These are phyloP conservation scores for Dioscorea cayenensis DNA, from an alignment of 116 monocot genomes.

Conservation along the genomic window DNA sequence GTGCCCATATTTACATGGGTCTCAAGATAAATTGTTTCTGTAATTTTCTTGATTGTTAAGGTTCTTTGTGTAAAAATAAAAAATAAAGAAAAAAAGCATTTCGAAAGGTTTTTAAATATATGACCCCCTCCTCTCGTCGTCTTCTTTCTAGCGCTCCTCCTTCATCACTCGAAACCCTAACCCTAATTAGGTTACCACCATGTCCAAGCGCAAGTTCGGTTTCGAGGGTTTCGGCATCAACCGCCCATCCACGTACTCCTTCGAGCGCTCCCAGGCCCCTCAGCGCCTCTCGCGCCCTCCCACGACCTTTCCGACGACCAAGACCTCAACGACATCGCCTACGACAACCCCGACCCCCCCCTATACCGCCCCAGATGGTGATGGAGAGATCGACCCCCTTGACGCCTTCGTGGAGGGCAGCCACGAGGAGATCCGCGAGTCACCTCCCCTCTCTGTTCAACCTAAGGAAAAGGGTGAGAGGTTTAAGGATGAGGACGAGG, in stretches of 20 bases:
- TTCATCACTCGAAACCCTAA: not conserved
- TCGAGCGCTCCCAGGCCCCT: conserved; percentile 63
- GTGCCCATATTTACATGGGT: no score
- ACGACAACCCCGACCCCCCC: conserved; percentile 6
- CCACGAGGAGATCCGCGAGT: conserved; percentile 63
- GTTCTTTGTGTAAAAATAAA: no score
- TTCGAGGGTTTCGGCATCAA: conserved; percentile 92
- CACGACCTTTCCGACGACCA: conserved; percentile 35
- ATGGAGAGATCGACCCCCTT: conserved; percentile 82
- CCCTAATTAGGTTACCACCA: conserved; percentile 17
- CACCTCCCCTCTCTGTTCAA: conserved; percentile 22
- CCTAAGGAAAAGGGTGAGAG: conserved; percentile 31
- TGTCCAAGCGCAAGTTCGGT: conserved; percentile 97
- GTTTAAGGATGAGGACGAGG: conserved; percentile 62
- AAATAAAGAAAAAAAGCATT: no score
- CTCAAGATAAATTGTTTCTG: no score
- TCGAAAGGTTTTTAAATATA: no score
- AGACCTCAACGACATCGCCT: conserved; percentile 13
- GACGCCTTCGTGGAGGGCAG: conserved; percentile 96
- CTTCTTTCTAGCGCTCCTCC: not conserved
- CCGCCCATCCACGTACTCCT: conserved; percentile 75
- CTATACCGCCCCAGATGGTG: conserved; percentile 8
- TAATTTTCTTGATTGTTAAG: no score
- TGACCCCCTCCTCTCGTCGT: not conserved
- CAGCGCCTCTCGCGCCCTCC: conserved; percentile 76